Evolutionary conservation across 805 yeast species (phyloP), one percentile per base, ranked within the genome.

Genomic region (Candida wancherniae): DNA sequence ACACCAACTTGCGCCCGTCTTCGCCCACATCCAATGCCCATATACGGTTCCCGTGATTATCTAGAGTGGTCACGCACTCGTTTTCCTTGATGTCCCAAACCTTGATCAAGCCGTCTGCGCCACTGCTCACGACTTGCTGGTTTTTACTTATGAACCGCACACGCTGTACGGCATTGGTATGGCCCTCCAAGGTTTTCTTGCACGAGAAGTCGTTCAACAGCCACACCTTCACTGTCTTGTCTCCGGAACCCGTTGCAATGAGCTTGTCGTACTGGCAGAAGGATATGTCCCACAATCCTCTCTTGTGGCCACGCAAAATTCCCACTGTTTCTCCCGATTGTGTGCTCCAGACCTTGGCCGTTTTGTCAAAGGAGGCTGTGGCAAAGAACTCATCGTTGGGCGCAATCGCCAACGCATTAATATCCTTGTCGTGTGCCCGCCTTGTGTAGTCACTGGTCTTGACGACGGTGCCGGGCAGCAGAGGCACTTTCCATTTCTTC

Each of bases 351-450:
- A 92, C 63, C 51, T 92, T 92, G 38, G 84, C 92, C 2, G 88
- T 72, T 50, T 90, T 84, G 57, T 92, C 99, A 54, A 84, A 94
- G 9, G 95, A 84, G 2, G 95, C 97, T 1, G 97, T 82, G 1
- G 95, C 97, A 50, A 92, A 79, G 29, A 71, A 67, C 42, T 80
- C 81, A 57, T 90, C 94, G 50, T 87, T 85, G 11, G 96, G 95
- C n/a, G 97, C 72, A 4, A 92, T 67, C 42, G 87, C 96, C 31
- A 92, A 62, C 2, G 90, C 73, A 50, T 92, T 94, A 38, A 92
- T 92, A 57, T 92, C 96, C 55, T 90, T 92, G 33, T 92, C 97
- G 55, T 92, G 99, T 1, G 97, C 97, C 50, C 88, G 77, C 66
- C 96, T 77, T 0, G 98, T 92, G 57, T 81, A 92, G 33, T 79